phyloP scores from a whole-genome alignment of 2,329 filamentous ascomycete genomes.

The Beauveria medogensis region DNA sequence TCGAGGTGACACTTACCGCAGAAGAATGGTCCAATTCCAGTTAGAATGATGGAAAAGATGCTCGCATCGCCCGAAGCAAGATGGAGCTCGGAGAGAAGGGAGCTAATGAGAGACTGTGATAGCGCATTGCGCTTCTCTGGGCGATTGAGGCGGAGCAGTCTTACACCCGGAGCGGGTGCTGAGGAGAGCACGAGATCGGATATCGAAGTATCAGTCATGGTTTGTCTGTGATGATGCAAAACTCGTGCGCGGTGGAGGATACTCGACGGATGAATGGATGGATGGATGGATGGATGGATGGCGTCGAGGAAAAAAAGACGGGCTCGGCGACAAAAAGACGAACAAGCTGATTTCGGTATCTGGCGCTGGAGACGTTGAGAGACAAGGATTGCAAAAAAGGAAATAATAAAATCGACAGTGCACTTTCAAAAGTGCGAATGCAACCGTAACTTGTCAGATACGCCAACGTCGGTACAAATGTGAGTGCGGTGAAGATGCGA shows the following conservation, averaged over 20 bases:
- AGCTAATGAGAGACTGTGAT: constrained; percentile 37
- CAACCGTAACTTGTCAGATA: background rate
- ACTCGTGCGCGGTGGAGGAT: background rate
- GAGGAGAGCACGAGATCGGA: constrained; percentile 15
- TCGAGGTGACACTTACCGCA: constrained; percentile 20
- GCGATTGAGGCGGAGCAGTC: constrained; percentile 41
- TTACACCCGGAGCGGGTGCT: constrained; percentile 26
- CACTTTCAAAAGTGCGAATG: background rate
- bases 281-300: background rate
- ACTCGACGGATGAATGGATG: background rate
- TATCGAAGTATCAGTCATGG: background rate
- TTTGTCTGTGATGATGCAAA: background rate
- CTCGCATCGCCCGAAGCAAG: constrained; percentile 15
- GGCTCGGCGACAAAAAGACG: background rate
- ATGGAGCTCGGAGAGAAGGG: constrained; percentile 25
- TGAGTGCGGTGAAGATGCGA: background rate
- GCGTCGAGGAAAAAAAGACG: background rate
- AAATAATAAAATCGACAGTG: background rate
- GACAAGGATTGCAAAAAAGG: background rate
- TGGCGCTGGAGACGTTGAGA: too few relatives aligned
- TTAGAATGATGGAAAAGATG: constrained; percentile 26
- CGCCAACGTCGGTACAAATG: background rate
- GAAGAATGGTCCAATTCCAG: constrained; percentile 24
- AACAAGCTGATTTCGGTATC: background rate
- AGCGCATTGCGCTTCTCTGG: constrained; percentile 50